A percentile compares a stretch with the other conserved stretches of the same genome.
phyloP scores from a whole-genome alignment of 768 basidiomycete species.

The Cubamyces lactineus region DNA sequence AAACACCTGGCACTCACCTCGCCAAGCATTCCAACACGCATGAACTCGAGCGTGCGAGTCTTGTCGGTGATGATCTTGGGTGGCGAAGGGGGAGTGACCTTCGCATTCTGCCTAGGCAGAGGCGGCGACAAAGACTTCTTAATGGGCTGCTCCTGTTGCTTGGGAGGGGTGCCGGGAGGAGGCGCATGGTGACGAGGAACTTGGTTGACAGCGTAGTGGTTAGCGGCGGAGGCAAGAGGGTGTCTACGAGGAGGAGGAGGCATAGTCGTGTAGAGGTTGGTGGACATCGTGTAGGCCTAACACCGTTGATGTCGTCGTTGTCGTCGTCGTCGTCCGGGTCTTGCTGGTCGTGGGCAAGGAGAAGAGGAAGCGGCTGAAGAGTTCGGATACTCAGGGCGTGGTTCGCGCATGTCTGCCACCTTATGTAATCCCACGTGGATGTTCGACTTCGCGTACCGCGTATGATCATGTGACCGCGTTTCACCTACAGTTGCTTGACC shows the following conservation, averaged over 20 bases:
- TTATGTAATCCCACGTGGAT: constrained; percentile 30
- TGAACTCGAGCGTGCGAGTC: constrained; percentile 56
- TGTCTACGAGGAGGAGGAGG: constrained; percentile 32
- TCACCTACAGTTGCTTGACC: not conserved
- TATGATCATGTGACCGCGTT: constrained; percentile 29
- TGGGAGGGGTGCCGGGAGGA: constrained; percentile 25
- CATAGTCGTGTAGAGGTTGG: constrained; percentile 27
- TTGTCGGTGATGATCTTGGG: constrained; percentile 76
- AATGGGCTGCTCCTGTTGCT: constrained; percentile 9
- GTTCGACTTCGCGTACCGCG: constrained; percentile 32
- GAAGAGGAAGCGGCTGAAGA: not conserved
- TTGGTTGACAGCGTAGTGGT: constrained; percentile 32
- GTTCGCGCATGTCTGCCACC: constrained; percentile 25
- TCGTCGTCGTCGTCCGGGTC: constrained; percentile 16
- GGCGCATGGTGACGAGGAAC: constrained; percentile 13
- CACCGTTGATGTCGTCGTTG: constrained; percentile 32
- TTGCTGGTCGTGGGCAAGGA: constrained; percentile 14
- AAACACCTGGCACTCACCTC: constrained; percentile 61
- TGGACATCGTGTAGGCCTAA: constrained; percentile 37
- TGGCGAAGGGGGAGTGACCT: constrained; percentile 80
- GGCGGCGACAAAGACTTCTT: constrained; percentile 54
- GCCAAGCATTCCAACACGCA: constrained; percentile 82
- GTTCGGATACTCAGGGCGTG: constrained; percentile 13
- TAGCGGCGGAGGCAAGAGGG: constrained; percentile 32
- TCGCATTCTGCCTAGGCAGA: constrained; percentile 79